These are phyloP conservation scores for Monosporascus sp. DNA, from an alignment of 2,329 filamentous ascomycete species.

Conservation along the genomic window DNA sequence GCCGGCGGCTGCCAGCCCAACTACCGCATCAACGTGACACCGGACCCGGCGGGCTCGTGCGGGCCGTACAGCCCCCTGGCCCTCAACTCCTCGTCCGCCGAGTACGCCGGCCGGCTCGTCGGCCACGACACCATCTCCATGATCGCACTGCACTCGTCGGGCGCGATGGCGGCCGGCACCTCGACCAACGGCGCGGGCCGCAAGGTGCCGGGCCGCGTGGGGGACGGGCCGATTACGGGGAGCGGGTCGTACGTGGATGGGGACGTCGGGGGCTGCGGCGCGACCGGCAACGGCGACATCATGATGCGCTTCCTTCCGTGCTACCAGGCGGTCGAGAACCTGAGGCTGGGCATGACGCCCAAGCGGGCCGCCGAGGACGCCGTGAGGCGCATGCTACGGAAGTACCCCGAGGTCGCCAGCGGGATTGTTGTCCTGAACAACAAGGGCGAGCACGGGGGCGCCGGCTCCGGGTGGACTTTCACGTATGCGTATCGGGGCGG, in stretches of 20 bases:
- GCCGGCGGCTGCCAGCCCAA: constrained; percentile 42
- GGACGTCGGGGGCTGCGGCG: constrained; percentile 49
- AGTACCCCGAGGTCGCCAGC: constrained; percentile 40
- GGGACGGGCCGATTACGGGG: constrained; percentile 50
- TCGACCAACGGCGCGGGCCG: constrained; percentile 51
- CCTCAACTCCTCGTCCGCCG: constrained; percentile 11
- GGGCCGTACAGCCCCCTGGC: constrained; percentile 40
- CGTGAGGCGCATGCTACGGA: constrained; percentile 42
- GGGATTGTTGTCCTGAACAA: constrained; percentile 48
- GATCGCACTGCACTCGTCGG: constrained; percentile 38
- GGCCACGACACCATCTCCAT: constrained; percentile 51
- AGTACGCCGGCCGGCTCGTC: constrained; percentile 14
- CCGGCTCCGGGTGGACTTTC: constrained; percentile 50
- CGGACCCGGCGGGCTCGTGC: constrained; percentile 36
- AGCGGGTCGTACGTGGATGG: constrained; percentile 51
- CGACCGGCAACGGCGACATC: constrained; percentile 52
- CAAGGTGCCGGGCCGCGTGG: constrained; percentile 51
- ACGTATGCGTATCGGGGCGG: constrained; percentile 47
- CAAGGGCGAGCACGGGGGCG: constrained; percentile 43
- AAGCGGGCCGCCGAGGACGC: constrained; percentile 45
- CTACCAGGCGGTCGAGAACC: constrained; percentile 51
- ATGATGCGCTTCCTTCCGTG: constrained; percentile 55
- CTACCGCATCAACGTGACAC: constrained; percentile 41
- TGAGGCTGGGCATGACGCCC: constrained; percentile 44
- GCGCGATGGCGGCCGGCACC: constrained; percentile 48